Evolutionary conservation across 495 filamentous ascomycete genomes (phyloP), one percentile per base, ranked within the genome.

Genomic region (Alectoria sarmentosa): DNA sequence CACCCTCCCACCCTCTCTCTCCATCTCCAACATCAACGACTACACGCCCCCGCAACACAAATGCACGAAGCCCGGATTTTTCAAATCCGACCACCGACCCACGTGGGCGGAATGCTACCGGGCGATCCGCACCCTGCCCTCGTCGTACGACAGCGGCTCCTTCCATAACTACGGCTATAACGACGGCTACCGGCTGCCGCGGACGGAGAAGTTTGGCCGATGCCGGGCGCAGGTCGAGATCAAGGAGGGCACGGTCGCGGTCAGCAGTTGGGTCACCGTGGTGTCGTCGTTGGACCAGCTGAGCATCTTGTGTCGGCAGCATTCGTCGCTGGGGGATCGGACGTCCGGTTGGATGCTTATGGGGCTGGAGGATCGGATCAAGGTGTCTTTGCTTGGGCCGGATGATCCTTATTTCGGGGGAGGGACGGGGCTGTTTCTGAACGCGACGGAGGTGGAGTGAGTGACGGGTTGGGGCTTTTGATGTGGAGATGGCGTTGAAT

Each of bases 231-330:
- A 21, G 6, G 52, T 36, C 15, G 52, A 55, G 30, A 0, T 55
- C 1, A 30, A 6, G 30, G 6, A 0, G 26, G 0, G 15, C 2
- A 13, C 1, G 17, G 5, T 0, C 0, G 52, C 1, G 30, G 15
- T 17, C 15, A 55, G 52, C 30, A 55, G 17, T 7, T 55, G 52
- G 52, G 17, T 55, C 2, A 7, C 17, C 0, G 52, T 55, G 30
- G n/a, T 4, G 52, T 0, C 1, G 7, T 3, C 28, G 6, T 9
- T 55, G 14, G 52, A 55, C 21, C 28, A 34, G 3, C 30, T 55
- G 4, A 32, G 15, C 30, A 3, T 26, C 2, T 1, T 17, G 30
- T 55, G 52, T 5, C 52, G 52, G 6, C 19, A 17, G 4, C 0
- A 1, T 0, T 7, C 52, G 52, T 6, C 52, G 30, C 11, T 1